Percentiles rank a stretch among this genome's conserved stretches.
Conservation (phyloP, 495 filamentous ascomycete genomes). For the Pyronema omphalodes region DNA sequence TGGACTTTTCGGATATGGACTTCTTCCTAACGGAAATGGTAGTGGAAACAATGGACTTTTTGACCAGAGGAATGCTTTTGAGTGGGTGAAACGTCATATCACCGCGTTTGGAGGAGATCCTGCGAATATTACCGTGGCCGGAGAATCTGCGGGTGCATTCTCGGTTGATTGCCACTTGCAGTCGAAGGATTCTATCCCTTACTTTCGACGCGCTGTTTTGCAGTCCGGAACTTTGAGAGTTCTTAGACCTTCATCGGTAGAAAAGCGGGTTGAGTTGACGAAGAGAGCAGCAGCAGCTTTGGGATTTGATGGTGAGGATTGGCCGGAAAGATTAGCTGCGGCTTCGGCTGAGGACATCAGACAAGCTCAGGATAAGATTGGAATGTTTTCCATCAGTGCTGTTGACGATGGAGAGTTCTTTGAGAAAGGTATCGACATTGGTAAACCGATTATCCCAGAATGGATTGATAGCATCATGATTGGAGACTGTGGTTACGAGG, state of each 20-base stretch:
- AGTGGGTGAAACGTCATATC: slow-evolving; percentile 50
- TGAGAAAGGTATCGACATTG: background rate
- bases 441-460: background rate
- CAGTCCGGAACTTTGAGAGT: background rate
- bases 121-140: slow-evolving; percentile 37
- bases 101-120: slow-evolving; percentile 50
- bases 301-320: background rate
- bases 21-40: background rate
- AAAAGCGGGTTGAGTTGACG: background rate
- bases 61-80: slow-evolving; percentile 48
- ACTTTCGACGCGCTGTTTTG: background rate
- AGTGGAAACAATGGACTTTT: slow-evolving; percentile 36
- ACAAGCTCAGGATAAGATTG: background rate
- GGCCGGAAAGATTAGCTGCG: background rate
- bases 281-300: background rate
- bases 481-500: background rate
- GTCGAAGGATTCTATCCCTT: background rate
- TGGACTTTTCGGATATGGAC: background rate
- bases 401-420: slow-evolving; percentile 1
- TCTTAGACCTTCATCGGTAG: background rate
- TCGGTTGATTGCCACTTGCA: background rate
- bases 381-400: background rate
- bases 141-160: slow-evolving; percentile 34
- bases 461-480: background rate
- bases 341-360: background rate